Evolutionary conservation across 2,329 filamentous ascomycete species (phyloP), one percentile per base, ranked within the genome.

Genomic region (Pseudogymnoascus sp.): DNA sequence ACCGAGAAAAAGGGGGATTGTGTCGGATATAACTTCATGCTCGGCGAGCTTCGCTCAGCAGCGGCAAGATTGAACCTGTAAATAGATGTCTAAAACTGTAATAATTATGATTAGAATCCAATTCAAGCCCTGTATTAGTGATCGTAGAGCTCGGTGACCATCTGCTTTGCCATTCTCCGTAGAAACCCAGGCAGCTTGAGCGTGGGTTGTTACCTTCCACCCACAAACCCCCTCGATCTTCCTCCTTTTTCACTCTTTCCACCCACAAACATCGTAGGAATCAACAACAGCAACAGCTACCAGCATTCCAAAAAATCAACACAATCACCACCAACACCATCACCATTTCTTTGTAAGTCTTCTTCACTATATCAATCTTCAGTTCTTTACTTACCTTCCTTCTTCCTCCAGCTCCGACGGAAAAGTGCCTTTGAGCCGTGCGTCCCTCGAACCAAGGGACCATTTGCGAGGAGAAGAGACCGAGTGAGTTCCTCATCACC

Each of bases 371-470:
- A 55, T 21, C n/a, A 14, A 33, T 55, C n/a, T 33, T 6, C 10
- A 26, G n/a, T 55, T 55, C 4, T 55, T 19, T 33, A 26, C n/a
- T 55, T 8, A 33, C 29, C 29, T 16, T 2, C 49, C 11, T 16
- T 8, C 49, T 55, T 21, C n/a, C 2, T 55, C n/a, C 29, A 55
- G 49, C 38, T 21, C 38, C 8, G 38, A 41, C 11, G 26, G 49
- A 55, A 19, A 55, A 55, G 49, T 1, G 49, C 49, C 8, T 21
- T 14, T 8, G 49, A 33, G 49, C 49, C 49, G 49, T 55, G 26
- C n/a, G 29, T 55, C 49, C 49, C 49, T 19, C 49, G 49, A 55
- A 55, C 49, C 49, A 55, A 55, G 49, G 26, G 26, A 55, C n/a
- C 49, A 33, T 55, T 33, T 21, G 11, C 26, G n/a, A 55, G 49